phyloP scores from a whole-genome alignment of 1,139 yeast genomes.

The Diutina mesorugosa region DNA sequence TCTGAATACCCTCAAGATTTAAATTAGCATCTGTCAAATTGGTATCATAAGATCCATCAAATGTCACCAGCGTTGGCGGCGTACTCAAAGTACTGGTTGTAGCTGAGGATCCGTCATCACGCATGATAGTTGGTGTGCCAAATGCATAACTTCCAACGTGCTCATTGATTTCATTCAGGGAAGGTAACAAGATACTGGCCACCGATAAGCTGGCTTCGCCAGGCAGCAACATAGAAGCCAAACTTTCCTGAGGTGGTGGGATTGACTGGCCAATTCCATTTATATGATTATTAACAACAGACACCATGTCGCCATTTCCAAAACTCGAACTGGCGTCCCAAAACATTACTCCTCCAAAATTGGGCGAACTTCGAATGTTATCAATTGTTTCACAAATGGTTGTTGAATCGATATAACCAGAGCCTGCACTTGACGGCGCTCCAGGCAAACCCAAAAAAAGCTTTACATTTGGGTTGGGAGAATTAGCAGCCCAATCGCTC shows the following conservation, averaged over 20 bases:
- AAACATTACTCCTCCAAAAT: conserved; percentile 16
- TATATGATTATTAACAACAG: conserved; percentile 5
- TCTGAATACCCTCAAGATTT: neutral
- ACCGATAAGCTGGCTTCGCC: neutral
- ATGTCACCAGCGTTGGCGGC: neutral
- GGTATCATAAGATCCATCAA: neutral
- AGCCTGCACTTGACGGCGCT: conserved; percentile 15
- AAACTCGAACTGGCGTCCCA: conserved; percentile 17
- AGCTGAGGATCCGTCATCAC: neutral
- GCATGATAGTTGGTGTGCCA: neutral
- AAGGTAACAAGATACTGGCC: neutral
- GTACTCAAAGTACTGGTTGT: neutral
- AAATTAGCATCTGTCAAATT: neutral
- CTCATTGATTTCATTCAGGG: too few relatives aligned
- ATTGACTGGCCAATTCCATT: neutral
- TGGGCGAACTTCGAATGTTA: conserved; percentile 9
- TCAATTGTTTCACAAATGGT: conserved; percentile 8
- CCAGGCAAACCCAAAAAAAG: conserved; percentile 70
- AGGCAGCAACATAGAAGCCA: neutral
- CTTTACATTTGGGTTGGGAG: conserved; percentile 60
- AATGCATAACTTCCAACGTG: too few relatives aligned
- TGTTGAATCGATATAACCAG: conserved; percentile 11
- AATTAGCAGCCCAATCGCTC: conserved; percentile 51
- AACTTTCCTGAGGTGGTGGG: neutral
- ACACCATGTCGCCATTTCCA: conserved; percentile 5